phyloP scores from a whole-genome alignment of 1,139 yeast genomes.

The Hansenula lynferdii region DNA sequence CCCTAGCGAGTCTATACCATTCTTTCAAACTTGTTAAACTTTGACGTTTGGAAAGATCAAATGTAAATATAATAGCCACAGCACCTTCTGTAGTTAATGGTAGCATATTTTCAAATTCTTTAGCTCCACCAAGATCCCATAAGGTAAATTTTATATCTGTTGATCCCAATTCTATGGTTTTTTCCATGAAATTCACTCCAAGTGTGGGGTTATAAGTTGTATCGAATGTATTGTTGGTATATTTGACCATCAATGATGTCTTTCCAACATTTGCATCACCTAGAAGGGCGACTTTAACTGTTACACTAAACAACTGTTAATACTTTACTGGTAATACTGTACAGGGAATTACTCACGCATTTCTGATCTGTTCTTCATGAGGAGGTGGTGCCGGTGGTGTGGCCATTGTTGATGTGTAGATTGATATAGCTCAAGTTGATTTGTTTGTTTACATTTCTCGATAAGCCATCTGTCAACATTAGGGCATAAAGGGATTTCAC shows the following conservation, averaged over 20 bases:
- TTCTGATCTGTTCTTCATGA: constrained; percentile 15
- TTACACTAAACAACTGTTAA: too few species aligned
- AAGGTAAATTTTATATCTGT: constrained; percentile 90
- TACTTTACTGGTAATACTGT: too few species aligned
- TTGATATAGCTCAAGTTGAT: too few species aligned
- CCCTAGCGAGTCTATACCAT: constrained; percentile 94
- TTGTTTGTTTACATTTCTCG: too few species aligned
- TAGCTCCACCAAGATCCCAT: constrained; percentile 97
- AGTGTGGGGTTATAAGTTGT: constrained; percentile 90
- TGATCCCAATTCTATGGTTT: constrained; percentile 78
- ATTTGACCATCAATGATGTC: constrained; percentile 94
- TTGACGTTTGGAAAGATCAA: constrained; percentile 84
- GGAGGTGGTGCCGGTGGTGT: constrained; percentile 16
- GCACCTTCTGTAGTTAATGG: constrained; percentile 94
- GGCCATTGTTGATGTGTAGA: constrained; percentile 7
- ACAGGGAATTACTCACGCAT: constrained; percentile 16
- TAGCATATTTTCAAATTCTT: constrained; percentile 94
- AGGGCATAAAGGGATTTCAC: too few species aligned
- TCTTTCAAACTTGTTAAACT: constrained; percentile 85
- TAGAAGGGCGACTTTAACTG: constrained; percentile 80
- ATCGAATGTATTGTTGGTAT: constrained; percentile 91
- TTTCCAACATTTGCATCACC: constrained; percentile 99
- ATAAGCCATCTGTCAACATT: too few species aligned
- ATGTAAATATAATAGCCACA: constrained; percentile 87
- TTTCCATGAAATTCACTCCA: constrained; percentile 96